phyloP scores from a whole-genome alignment of 495 filamentous ascomycete genomes.

The Baudoinia panamericana region DNA sequence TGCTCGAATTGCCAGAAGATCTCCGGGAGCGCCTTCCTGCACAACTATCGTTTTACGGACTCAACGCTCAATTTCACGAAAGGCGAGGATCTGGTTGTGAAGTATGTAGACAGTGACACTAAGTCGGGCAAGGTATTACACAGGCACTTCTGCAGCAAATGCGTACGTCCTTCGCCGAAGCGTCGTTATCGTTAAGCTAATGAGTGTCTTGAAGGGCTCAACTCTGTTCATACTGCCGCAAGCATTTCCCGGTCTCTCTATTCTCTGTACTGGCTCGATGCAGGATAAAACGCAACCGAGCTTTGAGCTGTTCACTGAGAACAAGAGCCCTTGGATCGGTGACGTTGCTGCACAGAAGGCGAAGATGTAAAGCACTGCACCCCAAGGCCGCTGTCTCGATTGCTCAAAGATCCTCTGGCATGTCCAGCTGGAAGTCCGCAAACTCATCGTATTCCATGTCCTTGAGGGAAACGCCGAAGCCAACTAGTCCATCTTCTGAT shows the following conservation, averaged over 20 bases:
- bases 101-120: conserved; percentile 12
- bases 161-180: conserved; percentile 3
- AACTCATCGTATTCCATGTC: conserved; percentile 4
- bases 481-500: too few species aligned
- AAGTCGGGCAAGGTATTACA: conserved; percentile 8
- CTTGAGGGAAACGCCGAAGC: too few species aligned
- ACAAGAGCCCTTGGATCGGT: conserved; percentile 9
- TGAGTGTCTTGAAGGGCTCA: not conserved
- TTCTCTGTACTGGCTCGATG: conserved; percentile 5
- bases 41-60: conserved; percentile 14
- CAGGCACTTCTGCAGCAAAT: conserved; percentile 9
- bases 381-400: not conserved
- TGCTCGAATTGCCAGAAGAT: conserved; percentile 14
- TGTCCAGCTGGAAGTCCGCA: conserved; percentile 10
- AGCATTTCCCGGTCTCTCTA: not conserved
- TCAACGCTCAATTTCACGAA: conserved; percentile 3
- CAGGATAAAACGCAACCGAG: conserved; percentile 3
- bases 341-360: conserved; percentile 1
- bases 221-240: conserved; percentile 2
- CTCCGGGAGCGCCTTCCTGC: conserved; percentile 8
- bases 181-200: not conserved
- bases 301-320: conserved; percentile 11
- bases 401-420: not conserved
- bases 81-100: conserved; percentile 7
- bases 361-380: conserved; percentile 6